Conservation (phyloP, 371 early-diverging fungal genomes). For the Funneliformis caledonium region DNA sequence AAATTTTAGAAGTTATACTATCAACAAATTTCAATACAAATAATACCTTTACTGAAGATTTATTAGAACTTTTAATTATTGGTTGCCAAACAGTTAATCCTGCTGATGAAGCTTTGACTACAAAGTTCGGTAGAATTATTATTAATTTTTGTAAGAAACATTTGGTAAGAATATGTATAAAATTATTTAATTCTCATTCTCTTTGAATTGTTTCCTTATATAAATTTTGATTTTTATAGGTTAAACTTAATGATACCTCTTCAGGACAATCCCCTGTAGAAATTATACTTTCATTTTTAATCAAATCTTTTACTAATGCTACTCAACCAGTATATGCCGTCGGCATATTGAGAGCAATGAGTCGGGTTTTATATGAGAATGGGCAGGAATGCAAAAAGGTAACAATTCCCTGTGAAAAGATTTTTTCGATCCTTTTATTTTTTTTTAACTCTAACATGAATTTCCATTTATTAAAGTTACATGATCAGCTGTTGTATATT, state of each 20-base stretch:
- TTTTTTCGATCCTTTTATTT: slow-evolving; percentile 5
- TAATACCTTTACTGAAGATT: slow-evolving; percentile 23
- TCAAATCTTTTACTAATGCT: slow-evolving; percentile 45
- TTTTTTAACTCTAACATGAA: not conserved
- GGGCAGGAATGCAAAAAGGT: slow-evolving; percentile 49
- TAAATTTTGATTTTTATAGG: not conserved
- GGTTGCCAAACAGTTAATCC: slow-evolving; percentile 50
- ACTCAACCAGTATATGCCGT: slow-evolving; percentile 45
- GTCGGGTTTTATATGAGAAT: slow-evolving; percentile 58
- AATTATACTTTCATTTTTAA: slow-evolving; percentile 49
- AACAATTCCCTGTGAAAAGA: not conserved
- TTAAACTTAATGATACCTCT: not conserved
- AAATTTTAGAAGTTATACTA: slow-evolving; percentile 28
- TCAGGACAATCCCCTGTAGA: slow-evolving; percentile 49
- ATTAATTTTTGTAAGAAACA: slow-evolving; percentile 55
- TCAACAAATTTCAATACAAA: slow-evolving; percentile 24
- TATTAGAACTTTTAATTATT: slow-evolving; percentile 51
- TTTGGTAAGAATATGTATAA: slow-evolving; percentile 39
- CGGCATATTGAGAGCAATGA: slow-evolving; percentile 54
- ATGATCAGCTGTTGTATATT: slow-evolving; percentile 44
- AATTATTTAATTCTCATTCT: not conserved
- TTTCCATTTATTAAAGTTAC: slow-evolving; percentile 37
- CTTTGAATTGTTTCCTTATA: not conserved
- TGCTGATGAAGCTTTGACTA: slow-evolving; percentile 43
- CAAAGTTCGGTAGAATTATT: slow-evolving; percentile 54